Base-by-base conservation (phyloP, 345 rosid genomes). In the Populus euphratica region DNA sequence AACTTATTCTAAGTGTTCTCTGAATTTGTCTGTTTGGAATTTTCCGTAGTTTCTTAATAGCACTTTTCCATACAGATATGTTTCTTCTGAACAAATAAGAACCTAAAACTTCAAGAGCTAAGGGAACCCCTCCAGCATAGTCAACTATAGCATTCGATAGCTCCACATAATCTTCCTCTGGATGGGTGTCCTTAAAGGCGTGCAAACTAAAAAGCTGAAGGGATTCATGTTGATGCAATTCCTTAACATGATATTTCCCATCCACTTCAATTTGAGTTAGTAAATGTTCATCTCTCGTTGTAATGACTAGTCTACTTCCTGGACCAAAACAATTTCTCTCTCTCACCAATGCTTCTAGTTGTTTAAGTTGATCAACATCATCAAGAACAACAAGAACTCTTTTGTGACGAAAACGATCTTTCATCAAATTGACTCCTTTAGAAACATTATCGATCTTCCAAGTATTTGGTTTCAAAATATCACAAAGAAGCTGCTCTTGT, bases 301-400 rank as follows among this genome's bases (percentile, higher is more conserved):
- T 73, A 38, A 73, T 39, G n/a, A 59, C 62, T 6, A 73, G 16
- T 41, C 76, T 39, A 25, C 76, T 72, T 52, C 75, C 66, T 27
- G 21, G 17, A 3, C 65, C 66, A 54, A 72, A 54, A 64, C 66
- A 72, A 6, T 23, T 41, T 38, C 36, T 21, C n/a, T 38, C 52
- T 1, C 52, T n/a, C 27, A 23, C 54, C 12, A 73, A 61, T 21
- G 68, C 76, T 27, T 38, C 21, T 5, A 73, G 12, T 16, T 73
- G 76, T n/a, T 73, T 21, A 12, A 39, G 13, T 20, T 73, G 68
- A 61, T 73, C 54, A 23, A 41, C 17, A 61, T 73, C 68, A 73
- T 73, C 76, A 73, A 73, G 52, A 23, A 61, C 52, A 73, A 73
- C 9, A 73, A 73, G 38, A 73, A 73, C 68, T 36, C 76, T 73